These are phyloP conservation scores for Coniella vitis DNA, from an alignment of 2,329 filamentous ascomycete species.

Conservation along the genomic window DNA sequence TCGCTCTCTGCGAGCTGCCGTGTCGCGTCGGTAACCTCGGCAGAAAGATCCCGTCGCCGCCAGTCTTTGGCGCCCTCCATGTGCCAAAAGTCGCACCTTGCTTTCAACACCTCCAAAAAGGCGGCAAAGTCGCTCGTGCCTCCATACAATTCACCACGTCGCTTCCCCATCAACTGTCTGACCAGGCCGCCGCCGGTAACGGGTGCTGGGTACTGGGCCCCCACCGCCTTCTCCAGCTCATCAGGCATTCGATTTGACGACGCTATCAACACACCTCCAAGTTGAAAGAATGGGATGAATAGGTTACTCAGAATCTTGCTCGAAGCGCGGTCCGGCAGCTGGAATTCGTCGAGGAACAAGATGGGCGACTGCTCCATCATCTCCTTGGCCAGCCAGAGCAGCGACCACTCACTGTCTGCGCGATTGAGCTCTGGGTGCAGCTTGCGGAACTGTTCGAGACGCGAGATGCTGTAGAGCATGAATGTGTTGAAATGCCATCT, in stretches of 20 bases:
- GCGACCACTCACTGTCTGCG: constrained; percentile 51
- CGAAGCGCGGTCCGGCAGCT: constrained; percentile 70
- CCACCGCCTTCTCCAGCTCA: constrained; percentile 68
- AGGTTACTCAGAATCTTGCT: constrained; percentile 75
- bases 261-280: constrained; percentile 73
- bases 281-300: constrained; percentile 73
- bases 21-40: constrained; percentile 5
- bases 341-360: constrained; percentile 76
- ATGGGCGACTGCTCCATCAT: constrained; percentile 69
- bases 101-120: constrained; percentile 70
- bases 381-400: constrained; percentile 69
- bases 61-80: constrained; percentile 73
- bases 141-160: constrained; percentile 46
- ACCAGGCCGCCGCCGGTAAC: constrained; percentile 43
- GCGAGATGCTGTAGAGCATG: constrained; percentile 71
- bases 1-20: background rate
- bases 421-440: constrained; percentile 19
- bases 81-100: constrained; percentile 76
- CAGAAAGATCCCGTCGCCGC: constrained; percentile 47
- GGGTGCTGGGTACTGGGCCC: constrained; percentile 57
- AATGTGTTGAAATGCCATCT: constrained; percentile 83
- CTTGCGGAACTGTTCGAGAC: constrained; percentile 59
- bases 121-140: constrained; percentile 65
- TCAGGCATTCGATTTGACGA: constrained; percentile 82
- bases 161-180: constrained; percentile 37